Evolutionary conservation across 2,329 filamentous ascomycete genomes (phyloP).

Genomic region (Diaporthe humulicola): DNA sequence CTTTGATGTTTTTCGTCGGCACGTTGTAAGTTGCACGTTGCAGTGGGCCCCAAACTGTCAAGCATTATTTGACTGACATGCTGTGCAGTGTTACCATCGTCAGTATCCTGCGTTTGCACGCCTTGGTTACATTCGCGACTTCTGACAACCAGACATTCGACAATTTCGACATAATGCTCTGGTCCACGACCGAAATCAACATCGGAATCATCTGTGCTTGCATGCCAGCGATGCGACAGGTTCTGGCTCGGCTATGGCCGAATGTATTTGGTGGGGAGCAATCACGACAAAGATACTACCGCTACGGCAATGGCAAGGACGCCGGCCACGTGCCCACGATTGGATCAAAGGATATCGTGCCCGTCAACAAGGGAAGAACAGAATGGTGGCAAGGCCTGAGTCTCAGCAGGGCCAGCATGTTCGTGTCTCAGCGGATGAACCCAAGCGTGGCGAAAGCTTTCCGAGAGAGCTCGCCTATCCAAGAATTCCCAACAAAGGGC

Average conservation of each 20-base stretch:
- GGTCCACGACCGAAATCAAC: constrained; percentile 52
- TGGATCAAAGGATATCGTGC: constrained; percentile 4
- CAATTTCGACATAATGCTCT: constrained; percentile 47
- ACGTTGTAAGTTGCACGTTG: constrained; percentile 48
- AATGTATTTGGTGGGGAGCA: constrained; percentile 19
- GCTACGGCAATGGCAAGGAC: constrained; percentile 10
- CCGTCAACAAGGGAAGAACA: background rate
- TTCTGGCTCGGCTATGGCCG: constrained; percentile 29
- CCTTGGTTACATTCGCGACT: constrained; percentile 46
- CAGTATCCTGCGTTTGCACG: constrained; percentile 48
- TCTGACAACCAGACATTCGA: constrained; percentile 49
- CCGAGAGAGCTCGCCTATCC: constrained; percentile 3
- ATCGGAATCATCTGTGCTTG: constrained; percentile 50
- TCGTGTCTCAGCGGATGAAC: constrained; percentile 25
- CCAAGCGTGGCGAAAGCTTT: constrained; percentile 1
- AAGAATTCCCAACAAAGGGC: background rate
- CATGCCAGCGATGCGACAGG: constrained; percentile 32
- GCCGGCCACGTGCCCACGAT: background rate
- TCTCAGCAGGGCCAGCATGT: constrained; percentile 27
- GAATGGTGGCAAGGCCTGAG: constrained; percentile 20
- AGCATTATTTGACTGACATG: background rate
- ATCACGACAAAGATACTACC: constrained; percentile 7
- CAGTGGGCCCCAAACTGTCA: too few species aligned
- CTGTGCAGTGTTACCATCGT: constrained; percentile 48
- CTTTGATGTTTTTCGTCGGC: constrained; percentile 59